These are phyloP conservation scores for Nadsonia commutata DNA, from an alignment of 1,139 yeast species.

Conservation along the genomic window DNA sequence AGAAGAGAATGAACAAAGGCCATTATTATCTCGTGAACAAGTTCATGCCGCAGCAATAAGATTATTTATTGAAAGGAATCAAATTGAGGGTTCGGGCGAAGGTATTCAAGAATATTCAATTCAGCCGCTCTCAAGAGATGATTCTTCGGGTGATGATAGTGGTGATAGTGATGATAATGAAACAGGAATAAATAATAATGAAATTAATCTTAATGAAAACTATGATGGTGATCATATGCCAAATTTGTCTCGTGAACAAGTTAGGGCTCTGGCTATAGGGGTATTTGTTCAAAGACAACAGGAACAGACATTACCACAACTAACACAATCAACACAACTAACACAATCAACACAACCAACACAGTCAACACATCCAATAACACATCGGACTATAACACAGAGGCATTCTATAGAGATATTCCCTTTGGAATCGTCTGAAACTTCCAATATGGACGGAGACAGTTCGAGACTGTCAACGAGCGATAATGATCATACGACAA, in stretches of 20 bases:
- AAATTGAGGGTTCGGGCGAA: no score
- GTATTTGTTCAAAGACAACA: background rate
- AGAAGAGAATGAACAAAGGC: no score
- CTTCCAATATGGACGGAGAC: background rate
- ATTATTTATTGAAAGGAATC: background rate
- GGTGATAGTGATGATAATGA: background rate
- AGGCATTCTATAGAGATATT: background rate
- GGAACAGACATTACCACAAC: background rate
- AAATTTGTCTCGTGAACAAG: background rate
- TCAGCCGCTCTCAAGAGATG: background rate
- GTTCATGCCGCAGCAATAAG: background rate
- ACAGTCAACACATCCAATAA: background rate
- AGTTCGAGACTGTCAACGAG: background rate
- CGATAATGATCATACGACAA: background rate
- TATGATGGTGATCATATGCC: background rate
- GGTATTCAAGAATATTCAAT: no score
- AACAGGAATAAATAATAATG: background rate
- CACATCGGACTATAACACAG: background rate
- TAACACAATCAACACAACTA: background rate
- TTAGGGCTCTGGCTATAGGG: background rate
- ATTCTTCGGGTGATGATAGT: background rate
- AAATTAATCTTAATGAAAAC: background rate
- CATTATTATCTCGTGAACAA: background rate
- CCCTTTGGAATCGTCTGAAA: background rate
- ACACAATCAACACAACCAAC: background rate